Conservation (phyloP, 1,139 yeast species). For the Insectozyma bohioensis region DNA sequence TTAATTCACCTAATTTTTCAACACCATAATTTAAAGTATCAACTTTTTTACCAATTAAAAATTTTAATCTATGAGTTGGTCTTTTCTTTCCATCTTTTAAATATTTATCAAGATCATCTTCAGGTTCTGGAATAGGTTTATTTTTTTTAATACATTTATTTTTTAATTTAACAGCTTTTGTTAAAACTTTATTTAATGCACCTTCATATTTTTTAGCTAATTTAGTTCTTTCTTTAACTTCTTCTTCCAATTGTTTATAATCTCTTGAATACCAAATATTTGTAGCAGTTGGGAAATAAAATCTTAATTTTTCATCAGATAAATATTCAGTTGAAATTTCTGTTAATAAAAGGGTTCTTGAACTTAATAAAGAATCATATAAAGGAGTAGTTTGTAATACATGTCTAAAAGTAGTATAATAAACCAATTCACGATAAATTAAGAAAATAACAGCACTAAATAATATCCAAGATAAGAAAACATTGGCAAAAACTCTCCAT, state of each 20-base stretch:
- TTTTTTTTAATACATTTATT: constrained; percentile 58
- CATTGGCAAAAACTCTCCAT: constrained; percentile 69
- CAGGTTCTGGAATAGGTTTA: constrained; percentile 52
- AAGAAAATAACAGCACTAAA: constrained; percentile 60
- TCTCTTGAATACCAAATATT: constrained; percentile 66
- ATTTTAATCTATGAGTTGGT: constrained; percentile 62
- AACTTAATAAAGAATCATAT: constrained; percentile 63
- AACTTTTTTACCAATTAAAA: constrained; percentile 74
- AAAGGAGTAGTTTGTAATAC: constrained; percentile 69
- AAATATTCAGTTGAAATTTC: constrained; percentile 53
- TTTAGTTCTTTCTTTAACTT: constrained; percentile 56
- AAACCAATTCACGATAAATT: constrained; percentile 69
- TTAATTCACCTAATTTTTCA: constrained; percentile 65
- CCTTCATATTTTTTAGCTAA: constrained; percentile 58
- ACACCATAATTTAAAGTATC: constrained; percentile 75
- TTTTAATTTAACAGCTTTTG: constrained; percentile 56
- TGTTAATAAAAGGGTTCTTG: constrained; percentile 67
- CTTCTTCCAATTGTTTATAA: constrained; percentile 49
- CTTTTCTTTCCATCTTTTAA: constrained; percentile 62
- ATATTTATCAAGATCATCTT: constrained; percentile 54
- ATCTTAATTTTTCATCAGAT: constrained; percentile 53
- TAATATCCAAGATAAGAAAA: constrained; percentile 66
- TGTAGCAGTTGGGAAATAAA: constrained; percentile 59
- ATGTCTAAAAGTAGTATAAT: constrained; percentile 66
- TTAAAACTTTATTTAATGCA: constrained; percentile 53